These are phyloP conservation scores for Mortierella alpina DNA, from an alignment of 192 early-diverging fungal genomes.

Conservation along the genomic window DNA sequence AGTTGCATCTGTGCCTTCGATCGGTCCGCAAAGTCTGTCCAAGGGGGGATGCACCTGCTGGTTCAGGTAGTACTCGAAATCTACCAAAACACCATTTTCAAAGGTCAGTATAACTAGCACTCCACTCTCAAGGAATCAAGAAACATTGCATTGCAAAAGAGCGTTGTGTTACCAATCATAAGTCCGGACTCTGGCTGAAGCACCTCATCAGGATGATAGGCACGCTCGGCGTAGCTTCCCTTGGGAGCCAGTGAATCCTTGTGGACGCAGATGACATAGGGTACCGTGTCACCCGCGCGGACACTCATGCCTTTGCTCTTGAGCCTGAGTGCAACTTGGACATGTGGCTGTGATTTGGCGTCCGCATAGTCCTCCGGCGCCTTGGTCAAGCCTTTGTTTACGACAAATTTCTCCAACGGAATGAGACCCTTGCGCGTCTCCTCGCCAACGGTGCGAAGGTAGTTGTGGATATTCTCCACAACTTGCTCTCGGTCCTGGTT, in stretches of 20 bases:
- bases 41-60: slow-evolving; percentile 94
- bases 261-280: slow-evolving; percentile 87
- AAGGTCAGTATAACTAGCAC: slow-evolving; percentile 3
- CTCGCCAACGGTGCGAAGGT: slow-evolving; percentile 74
- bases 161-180: slow-evolving; percentile 51
- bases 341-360: slow-evolving; percentile 90
- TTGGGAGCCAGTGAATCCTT: slow-evolving; percentile 36
- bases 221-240: slow-evolving; percentile 74
- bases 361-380: slow-evolving; percentile 91
- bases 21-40: slow-evolving; percentile 82
- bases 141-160: not conserved
- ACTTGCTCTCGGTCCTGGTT: slow-evolving; percentile 73
- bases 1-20: slow-evolving; percentile 85
- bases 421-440: slow-evolving; percentile 77
- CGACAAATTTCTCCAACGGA: slow-evolving; percentile 85
- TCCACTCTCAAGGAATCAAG: not conserved
- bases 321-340: slow-evolving; percentile 91
- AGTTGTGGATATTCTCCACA: slow-evolving; percentile 81
- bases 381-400: slow-evolving; percentile 96
- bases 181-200: slow-evolving; percentile 59
- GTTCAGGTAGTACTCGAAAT: slow-evolving; percentile 93
- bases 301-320: slow-evolving; percentile 73
- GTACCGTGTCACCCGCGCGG: slow-evolving; percentile 90
- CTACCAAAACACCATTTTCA: slow-evolving; percentile 35
- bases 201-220: slow-evolving; percentile 90